Percentiles rank a stretch among this genome's conserved stretches.
Evolutionary conservation across 2,329 filamentous ascomycete species (phyloP).

Genomic region (Elsinoe necatrix): DNA sequence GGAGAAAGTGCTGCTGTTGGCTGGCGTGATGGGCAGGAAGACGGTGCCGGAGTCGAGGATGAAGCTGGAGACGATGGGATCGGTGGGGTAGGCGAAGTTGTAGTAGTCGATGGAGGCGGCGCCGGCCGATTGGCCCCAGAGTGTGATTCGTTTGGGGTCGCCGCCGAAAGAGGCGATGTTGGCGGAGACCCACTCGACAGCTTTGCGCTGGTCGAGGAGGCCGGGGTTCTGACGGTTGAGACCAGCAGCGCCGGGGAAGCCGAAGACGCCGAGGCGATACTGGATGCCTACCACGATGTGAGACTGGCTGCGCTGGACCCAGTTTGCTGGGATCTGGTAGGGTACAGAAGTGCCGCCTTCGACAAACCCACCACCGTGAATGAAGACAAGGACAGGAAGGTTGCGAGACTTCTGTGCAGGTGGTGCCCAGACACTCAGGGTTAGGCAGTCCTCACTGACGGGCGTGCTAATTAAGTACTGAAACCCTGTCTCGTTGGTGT

Average conservation of each 20-base stretch:
- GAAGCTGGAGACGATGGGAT: slow-evolving; percentile 33
- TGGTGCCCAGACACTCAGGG: slow-evolving; percentile 34
- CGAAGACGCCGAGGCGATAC: slow-evolving; percentile 51
- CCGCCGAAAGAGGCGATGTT: slow-evolving; percentile 32
- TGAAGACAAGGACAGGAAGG: slow-evolving; percentile 41
- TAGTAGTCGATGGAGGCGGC: slow-evolving; percentile 31
- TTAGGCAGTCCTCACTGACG: slow-evolving; percentile 28
- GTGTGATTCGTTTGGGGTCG: slow-evolving; percentile 30
- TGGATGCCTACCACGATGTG: slow-evolving; percentile 2
- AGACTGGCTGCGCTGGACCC: slow-evolving; percentile 32
- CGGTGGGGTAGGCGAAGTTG: slow-evolving; percentile 29
- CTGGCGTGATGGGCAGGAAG: slow-evolving; percentile 38
- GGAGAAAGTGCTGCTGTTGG: slow-evolving; percentile 10
- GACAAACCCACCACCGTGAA: slow-evolving; percentile 39
- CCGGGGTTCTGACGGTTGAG: slow-evolving; percentile 41
- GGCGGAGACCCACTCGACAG: slow-evolving; percentile 33
- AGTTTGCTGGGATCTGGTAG: background rate
- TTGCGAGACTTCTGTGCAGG: slow-evolving; percentile 26
- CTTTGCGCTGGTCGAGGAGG: slow-evolving; percentile 32
- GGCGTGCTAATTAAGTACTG: background rate
- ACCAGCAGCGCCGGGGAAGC: slow-evolving; percentile 51
- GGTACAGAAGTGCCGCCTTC: slow-evolving; percentile 25
- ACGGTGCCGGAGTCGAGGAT: slow-evolving; percentile 34
- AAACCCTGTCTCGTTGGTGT: background rate
- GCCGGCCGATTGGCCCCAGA: slow-evolving; percentile 34